A percentile compares a stretch with the other conserved stretches of the same genome.
Evolutionary conservation across 139 green algal species (phyloP).

Genomic region (Astrephomene gubernaculifera): DNA sequence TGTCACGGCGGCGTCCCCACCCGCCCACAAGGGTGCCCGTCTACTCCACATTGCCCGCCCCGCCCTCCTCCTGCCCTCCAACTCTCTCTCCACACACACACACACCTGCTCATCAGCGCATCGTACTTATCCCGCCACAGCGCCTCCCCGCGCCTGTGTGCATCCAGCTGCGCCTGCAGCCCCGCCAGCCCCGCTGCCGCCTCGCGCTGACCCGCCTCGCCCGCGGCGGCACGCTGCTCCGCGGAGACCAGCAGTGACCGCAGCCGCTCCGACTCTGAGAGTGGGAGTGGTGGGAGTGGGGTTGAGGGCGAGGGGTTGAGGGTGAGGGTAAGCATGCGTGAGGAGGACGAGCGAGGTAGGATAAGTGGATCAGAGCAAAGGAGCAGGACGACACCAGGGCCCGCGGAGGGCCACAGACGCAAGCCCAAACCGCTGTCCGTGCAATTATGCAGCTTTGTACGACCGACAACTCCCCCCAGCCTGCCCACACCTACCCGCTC

Average conservation of each 20-base stretch:
- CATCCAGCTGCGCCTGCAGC: slow-evolving; percentile 20
- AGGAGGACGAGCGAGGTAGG: too few relatives aligned
- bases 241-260: background rate
- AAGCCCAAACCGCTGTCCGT: too few relatives aligned
- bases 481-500: background rate
- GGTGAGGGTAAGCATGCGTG: too few relatives aligned
- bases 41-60: too few relatives aligned
- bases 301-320: background rate
- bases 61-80: background rate
- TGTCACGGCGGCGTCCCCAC: too few relatives aligned
- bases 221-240: background rate
- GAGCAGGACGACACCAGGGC: background rate
- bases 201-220: background rate
- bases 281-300: background rate
- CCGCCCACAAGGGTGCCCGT: too few relatives aligned
- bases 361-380: background rate
- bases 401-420: background rate
- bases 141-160: slow-evolving; percentile 36
- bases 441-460: too few relatives aligned
- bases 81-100: background rate
- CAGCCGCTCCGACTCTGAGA: slow-evolving; percentile 5
- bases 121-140: slow-evolving; percentile 55
- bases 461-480: background rate
- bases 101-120: slow-evolving; percentile 46
- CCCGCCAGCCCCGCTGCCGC: background rate